These are phyloP conservation scores for Letharia lupina DNA, from an alignment of 495 filamentous ascomycete genomes.

Conservation along the genomic window DNA sequence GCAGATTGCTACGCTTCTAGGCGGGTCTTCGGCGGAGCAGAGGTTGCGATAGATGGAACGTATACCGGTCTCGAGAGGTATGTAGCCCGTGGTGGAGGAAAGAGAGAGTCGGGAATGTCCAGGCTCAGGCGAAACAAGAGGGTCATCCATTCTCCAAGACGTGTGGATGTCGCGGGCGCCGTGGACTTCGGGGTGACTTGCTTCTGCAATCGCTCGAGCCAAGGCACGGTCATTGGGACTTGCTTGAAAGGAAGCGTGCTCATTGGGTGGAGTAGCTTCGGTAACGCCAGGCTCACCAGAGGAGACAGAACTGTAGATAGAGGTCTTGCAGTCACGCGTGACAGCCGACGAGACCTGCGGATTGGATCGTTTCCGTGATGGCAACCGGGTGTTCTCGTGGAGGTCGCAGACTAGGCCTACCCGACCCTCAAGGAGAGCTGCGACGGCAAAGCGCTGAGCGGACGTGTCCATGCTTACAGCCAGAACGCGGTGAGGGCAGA, in stretches of 20 bases:
- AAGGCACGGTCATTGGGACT: constrained; percentile 6
- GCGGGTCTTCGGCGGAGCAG: constrained; percentile 57
- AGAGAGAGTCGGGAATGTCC: not conserved
- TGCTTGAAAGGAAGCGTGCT: not conserved
- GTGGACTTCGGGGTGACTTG: constrained; percentile 6
- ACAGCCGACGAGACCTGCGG: not conserved
- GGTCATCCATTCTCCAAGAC: constrained; percentile 11
- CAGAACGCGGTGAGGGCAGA: constrained; percentile 51
- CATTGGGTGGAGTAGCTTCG: not conserved
- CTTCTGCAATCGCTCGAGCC: constrained; percentile 4
- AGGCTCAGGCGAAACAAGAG: not conserved
- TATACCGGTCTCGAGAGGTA: constrained; percentile 17
- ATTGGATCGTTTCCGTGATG: not conserved
- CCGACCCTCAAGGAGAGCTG: constrained; percentile 53
- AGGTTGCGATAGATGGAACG: constrained; percentile 47
- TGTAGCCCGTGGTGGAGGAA: not conserved
- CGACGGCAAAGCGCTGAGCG: constrained; percentile 47
- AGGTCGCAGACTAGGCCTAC: constrained; percentile 58
- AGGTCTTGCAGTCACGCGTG: not conserved
- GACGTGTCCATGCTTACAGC: constrained; percentile 59
- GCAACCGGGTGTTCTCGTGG: constrained; percentile 10
- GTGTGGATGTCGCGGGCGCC: not conserved
- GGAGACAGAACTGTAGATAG: not conserved
- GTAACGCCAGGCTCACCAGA: not conserved
- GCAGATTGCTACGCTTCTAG: constrained; percentile 59